A percentile compares a stretch with the other conserved stretches of the same genome.
phyloP scores from a whole-genome alignment of 257 asterid genomes.

The Plectranthus barbatus region DNA sequence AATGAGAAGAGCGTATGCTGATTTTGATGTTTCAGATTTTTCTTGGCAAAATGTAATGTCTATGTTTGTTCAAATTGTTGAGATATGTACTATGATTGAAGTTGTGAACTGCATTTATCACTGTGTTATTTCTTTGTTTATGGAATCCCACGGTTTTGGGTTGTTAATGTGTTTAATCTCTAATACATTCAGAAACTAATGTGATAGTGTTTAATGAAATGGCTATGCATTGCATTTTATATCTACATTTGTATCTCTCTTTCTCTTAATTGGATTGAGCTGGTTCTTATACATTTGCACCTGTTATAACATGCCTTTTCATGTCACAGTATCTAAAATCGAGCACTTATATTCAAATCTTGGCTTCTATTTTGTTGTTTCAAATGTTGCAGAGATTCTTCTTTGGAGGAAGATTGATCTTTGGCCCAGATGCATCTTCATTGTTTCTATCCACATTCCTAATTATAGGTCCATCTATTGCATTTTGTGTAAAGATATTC shows the following conservation, averaged over 20 bases:
- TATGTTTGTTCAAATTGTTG: background rate
- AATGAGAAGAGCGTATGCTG: conserved; percentile 5
- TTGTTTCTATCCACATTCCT: conserved; percentile 50
- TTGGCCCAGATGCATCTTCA: conserved; percentile 84
- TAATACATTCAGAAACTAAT: background rate
- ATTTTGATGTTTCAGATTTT: conserved; percentile 4
- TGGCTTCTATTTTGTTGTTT: conserved; percentile 8
- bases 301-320: background rate
- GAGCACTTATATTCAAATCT: conserved; percentile 3
- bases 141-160: background rate
- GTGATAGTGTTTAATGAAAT: background rate
- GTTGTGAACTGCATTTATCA: background rate
- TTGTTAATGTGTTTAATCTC: background rate
- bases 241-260: background rate
- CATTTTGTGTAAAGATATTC: conserved; percentile 48
- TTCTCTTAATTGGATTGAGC: background rate
- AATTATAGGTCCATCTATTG: conserved; percentile 56
- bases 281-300: background rate
- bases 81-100: background rate
- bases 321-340: background rate
- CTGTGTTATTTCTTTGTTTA: background rate
- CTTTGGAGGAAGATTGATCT: conserved; percentile 82
- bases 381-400: conserved; percentile 60
- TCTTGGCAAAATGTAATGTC: background rate
- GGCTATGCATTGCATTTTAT: background rate